A percentile compares a stretch with the other conserved stretches of the same genome.
phyloP scores from a whole-genome alignment of 352 stramenopile genomes.

The Pythium rishiriense region DNA sequence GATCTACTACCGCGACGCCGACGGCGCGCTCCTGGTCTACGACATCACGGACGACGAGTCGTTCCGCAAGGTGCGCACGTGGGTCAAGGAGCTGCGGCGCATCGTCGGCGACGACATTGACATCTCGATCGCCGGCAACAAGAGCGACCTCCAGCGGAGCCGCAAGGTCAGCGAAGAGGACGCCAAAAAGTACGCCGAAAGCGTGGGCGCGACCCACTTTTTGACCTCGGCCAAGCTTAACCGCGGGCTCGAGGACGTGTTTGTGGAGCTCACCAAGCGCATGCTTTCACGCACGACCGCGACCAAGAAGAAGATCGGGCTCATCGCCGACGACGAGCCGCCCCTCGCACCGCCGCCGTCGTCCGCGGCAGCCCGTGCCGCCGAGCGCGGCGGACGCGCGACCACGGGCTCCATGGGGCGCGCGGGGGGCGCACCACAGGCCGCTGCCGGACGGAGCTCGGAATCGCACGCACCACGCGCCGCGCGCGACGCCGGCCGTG shows the following conservation, averaged over 20 bases:
- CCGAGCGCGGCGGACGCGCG: conserved; percentile 4
- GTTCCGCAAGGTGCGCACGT: conserved; percentile 92
- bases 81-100: conserved; percentile 90
- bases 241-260: conserved; percentile 89
- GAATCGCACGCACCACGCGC: conserved; percentile 16
- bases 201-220: conserved; percentile 87
- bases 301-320: conserved; percentile 80
- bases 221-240: conserved; percentile 93
- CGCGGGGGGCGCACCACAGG: not conserved
- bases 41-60: conserved; percentile 92
- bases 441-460: conserved; percentile 13
- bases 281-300: conserved; percentile 65
- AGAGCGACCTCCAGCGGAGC: conserved; percentile 89
- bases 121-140: conserved; percentile 93
- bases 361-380: not conserved
- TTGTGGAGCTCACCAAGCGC: conserved; percentile 86
- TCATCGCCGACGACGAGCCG: conserved; percentile 83
- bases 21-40: conserved; percentile 90
- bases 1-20: conserved; percentile 91
- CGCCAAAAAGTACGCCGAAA: conserved; percentile 81
- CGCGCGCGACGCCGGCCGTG: too few species aligned
- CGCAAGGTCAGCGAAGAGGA: conserved; percentile 88
- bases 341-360: conserved; percentile 33
- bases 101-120: conserved; percentile 91
- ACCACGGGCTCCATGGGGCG: conserved; percentile 12